Evolutionary conservation across 1,284 basidiomycete genomes (phyloP).

Genomic region (Malassezia sympodialis): DNA sequence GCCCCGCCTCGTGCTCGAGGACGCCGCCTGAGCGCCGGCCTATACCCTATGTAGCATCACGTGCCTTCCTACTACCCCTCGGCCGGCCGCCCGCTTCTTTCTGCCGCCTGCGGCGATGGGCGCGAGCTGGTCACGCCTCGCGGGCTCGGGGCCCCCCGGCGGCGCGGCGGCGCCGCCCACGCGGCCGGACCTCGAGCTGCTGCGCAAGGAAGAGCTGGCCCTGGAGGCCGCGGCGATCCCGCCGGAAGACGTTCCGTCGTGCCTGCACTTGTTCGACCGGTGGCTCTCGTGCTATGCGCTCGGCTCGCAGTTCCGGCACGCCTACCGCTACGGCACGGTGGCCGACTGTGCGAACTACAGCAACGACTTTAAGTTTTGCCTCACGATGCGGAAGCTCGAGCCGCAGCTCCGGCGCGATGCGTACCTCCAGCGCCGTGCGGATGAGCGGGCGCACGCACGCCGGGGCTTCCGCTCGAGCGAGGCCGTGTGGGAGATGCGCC

Average conservation of each 20-base stretch:
- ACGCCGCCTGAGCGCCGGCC: slow-evolving; percentile 10
- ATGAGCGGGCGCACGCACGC: slow-evolving; percentile 71
- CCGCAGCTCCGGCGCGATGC: slow-evolving; percentile 65
- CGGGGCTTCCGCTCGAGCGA: slow-evolving; percentile 66
- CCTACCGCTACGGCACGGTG: slow-evolving; percentile 75
- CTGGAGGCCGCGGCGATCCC: slow-evolving; percentile 37
- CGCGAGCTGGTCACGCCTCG: slow-evolving; percentile 2
- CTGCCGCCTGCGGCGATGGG: slow-evolving; percentile 10
- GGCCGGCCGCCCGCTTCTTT: not conserved
- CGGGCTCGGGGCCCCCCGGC: not conserved
- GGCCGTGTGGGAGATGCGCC: slow-evolving; percentile 72
- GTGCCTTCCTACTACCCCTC: not conserved
- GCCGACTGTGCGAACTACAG: slow-evolving; percentile 68
- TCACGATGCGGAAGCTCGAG: slow-evolving; percentile 68
- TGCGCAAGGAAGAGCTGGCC: slow-evolving; percentile 27
- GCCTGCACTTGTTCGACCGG: slow-evolving; percentile 39
- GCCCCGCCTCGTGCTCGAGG: slow-evolving; percentile 49
- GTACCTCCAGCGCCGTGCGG: slow-evolving; percentile 75
- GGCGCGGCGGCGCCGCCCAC: not conserved
- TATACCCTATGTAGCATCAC: not conserved
- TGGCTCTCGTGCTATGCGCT: slow-evolving; percentile 54
- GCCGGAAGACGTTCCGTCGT: slow-evolving; percentile 29
- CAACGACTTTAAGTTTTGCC: slow-evolving; percentile 91
- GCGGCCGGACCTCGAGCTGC: slow-evolving; percentile 6
- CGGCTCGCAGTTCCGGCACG: slow-evolving; percentile 66